phyloP scores from a whole-genome alignment of 139 green algal genomes.

The Micractinium sp. region DNA sequence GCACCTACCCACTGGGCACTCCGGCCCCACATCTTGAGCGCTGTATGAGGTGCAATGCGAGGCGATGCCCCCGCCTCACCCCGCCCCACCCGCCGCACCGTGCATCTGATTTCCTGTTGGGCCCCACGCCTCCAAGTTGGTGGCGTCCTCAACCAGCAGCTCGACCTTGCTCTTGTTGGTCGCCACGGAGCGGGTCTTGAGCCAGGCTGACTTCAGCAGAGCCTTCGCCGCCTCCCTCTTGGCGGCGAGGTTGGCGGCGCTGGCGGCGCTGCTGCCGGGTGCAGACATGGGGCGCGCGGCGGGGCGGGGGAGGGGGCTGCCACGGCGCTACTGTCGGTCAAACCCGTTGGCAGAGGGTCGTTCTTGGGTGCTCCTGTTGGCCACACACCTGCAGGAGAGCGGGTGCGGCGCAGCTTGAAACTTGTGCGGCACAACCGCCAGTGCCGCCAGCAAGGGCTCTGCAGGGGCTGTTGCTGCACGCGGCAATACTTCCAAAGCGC shows the following conservation, averaged over 20 bases:
- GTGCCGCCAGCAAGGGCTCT: too few relatives aligned
- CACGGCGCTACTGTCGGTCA: neutral
- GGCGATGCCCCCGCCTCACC: too few relatives aligned
- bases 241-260: neutral
- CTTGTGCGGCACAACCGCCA: too few relatives aligned
- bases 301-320: neutral
- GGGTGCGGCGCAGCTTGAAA: too few relatives aligned
- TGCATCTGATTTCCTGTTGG: constrained; percentile 14
- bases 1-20: too few relatives aligned
- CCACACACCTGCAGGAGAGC: too few relatives aligned
- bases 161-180: neutral
- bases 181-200: neutral
- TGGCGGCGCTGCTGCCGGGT: neutral
- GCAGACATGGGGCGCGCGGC: neutral
- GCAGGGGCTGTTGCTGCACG: too few relatives aligned
- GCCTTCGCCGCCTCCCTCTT: constrained; percentile 14
- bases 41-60: too few relatives aligned
- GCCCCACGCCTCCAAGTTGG: constrained; percentile 6
- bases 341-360: too few relatives aligned
- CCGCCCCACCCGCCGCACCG: neutral
- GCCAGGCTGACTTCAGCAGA: constrained; percentile 10
- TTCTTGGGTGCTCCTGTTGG: too few relatives aligned
- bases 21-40: too few relatives aligned
- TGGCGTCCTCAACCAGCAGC: neutral
- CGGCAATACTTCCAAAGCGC: too few relatives aligned